Evolutionary conservation across 83 land plant species (phyloP).

Genomic region (Diphasiastrum complanatum): DNA sequence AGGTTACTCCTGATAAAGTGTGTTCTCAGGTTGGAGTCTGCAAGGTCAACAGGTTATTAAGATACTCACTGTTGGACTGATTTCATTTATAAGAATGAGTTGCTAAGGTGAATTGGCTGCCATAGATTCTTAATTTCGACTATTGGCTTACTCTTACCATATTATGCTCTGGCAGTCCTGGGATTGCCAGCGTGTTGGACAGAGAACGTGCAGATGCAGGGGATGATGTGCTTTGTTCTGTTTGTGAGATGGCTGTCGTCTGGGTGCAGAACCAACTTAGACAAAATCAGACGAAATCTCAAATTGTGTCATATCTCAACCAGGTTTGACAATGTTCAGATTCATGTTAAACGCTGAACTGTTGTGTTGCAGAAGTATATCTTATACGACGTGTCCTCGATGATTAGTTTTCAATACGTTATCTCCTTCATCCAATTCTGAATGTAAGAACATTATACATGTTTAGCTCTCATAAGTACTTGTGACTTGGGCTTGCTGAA

Average conservation of each 20-base stretch:
- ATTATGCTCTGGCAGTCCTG: constrained; percentile 6
- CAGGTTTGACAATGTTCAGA: constrained; percentile 43
- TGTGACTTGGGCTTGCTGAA: too few species aligned
- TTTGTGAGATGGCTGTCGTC: constrained; percentile 83
- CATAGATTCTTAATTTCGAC: neutral
- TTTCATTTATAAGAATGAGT: too few species aligned
- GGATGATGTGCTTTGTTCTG: constrained; percentile 40
- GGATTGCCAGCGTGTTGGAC: constrained; percentile 27
- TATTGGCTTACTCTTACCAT: neutral
- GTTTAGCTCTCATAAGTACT: too few species aligned
- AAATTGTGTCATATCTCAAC: constrained; percentile 50
- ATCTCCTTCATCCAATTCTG: neutral
- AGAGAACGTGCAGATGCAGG: constrained; percentile 1
- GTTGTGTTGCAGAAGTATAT: too few species aligned
- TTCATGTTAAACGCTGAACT: too few species aligned
- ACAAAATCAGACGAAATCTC: constrained; percentile 56
- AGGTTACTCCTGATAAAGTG: constrained; percentile 20
- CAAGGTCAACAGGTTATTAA: neutral
- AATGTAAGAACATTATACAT: too few species aligned
- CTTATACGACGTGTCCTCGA: too few species aligned
- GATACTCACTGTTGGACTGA: too few species aligned
- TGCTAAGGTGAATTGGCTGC: neutral
- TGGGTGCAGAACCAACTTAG: constrained; percentile 82
- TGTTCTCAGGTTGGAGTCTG: constrained; percentile 23
- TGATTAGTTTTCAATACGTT: neutral